Conservation (phyloP, 176 grass and related monocot genomes). For the Hyparrhenia diplandra region DNA sequence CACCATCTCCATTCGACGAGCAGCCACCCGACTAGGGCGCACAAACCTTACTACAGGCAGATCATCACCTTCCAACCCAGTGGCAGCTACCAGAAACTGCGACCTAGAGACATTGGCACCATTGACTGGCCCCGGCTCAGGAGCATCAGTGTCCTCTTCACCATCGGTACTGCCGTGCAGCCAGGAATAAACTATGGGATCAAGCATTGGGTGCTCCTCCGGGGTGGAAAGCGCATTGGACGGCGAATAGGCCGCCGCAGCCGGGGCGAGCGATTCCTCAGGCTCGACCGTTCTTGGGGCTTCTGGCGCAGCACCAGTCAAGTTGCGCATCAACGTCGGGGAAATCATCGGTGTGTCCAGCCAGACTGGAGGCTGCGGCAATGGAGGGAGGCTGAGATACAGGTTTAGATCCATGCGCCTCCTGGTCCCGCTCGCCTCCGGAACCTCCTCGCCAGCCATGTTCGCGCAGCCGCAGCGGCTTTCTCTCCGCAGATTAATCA, state of each 20-base stretch:
- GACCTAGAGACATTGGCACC: not conserved
- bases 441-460: slow-evolving; percentile 29
- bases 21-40: not conserved
- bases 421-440: slow-evolving; percentile 28
- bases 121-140: not conserved
- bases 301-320: not conserved
- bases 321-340: not conserved
- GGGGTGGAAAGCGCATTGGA: slow-evolving; percentile 47
- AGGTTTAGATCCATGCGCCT: slow-evolving; percentile 60
- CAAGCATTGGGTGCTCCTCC: slow-evolving; percentile 27
- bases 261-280: not conserved
- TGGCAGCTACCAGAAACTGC: not conserved
- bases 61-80: slow-evolving; percentile 1
- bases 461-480: not conserved
- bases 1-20: slow-evolving; percentile 23
- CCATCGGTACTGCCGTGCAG: slow-evolving; percentile 12
- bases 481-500: not conserved
- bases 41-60: slow-evolving; percentile 15
- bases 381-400: slow-evolving; percentile 46
- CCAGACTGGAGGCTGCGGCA: not conserved
- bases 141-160: slow-evolving; percentile 22
- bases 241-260: slow-evolving; percentile 22
- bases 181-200: slow-evolving; percentile 30
- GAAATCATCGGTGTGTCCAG: slow-evolving; percentile 26
- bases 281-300: not conserved